Percentiles rank a stretch among this genome's conserved stretches.
These are phyloP conservation scores for Stemphylium beticola DNA, from an alignment of 2,329 filamentous ascomycete species.

Conservation along the genomic window DNA sequence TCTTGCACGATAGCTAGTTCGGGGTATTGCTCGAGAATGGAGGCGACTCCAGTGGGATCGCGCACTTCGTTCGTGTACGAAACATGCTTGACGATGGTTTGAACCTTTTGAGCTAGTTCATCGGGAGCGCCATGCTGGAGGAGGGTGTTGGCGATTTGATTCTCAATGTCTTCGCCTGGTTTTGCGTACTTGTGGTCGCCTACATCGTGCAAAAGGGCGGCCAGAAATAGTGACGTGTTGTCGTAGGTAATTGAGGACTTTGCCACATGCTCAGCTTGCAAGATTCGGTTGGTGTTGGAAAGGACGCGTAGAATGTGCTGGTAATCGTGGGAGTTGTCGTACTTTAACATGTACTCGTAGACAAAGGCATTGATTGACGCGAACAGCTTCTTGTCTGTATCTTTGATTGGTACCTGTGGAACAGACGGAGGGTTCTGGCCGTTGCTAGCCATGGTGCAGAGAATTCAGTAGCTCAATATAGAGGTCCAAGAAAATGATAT, in stretches of 20 bases:
- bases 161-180: conserved; percentile 61
- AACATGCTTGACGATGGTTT: conserved; percentile 76
- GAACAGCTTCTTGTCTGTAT: conserved; percentile 32
- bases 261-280: conserved; percentile 56
- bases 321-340: conserved; percentile 87
- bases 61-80: conserved; percentile 77
- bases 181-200: conserved; percentile 81
- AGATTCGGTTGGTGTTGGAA: conserved; percentile 71
- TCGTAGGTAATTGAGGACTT: conserved; percentile 53
- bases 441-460: conserved; percentile 20
- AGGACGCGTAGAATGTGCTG: conserved; percentile 81
- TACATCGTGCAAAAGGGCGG: conserved; percentile 75
- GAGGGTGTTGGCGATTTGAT: conserved; percentile 63
- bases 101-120: conserved; percentile 69
- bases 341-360: conserved; percentile 46
- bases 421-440: conserved; percentile 10
- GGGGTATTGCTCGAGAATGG: conserved; percentile 68
- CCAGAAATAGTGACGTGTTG: conserved; percentile 66
- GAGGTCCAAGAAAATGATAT: neutral
- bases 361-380: conserved; percentile 40
- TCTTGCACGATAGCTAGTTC: conserved; percentile 89
- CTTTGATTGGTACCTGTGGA: conserved; percentile 34
- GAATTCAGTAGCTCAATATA: neutral
- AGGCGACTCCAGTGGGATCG: conserved; percentile 65
- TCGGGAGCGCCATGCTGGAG: conserved; percentile 61